Evolutionary conservation across 352 stramenopile genomes (phyloP), one percentile per base, ranked within the genome.

Genomic region (Globisporangium nodosum): DNA sequence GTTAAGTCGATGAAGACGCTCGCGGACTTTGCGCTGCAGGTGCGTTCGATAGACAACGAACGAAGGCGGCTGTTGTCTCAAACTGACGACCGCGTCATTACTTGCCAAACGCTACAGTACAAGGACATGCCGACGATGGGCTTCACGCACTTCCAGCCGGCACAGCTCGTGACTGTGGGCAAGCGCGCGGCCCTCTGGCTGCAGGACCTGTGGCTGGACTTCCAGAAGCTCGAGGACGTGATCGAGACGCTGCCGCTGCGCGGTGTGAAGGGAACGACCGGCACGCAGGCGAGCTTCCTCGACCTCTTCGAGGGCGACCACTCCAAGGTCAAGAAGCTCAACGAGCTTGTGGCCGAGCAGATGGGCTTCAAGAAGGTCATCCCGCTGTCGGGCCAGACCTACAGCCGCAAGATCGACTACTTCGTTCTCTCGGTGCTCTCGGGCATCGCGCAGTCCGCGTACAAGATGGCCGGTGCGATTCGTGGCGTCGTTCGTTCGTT

Each of bases 121-220:
- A 96, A 94, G 64, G 94, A 98, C 71, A 88, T 99, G 71, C 96
- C 97, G 33, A 99, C 97, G 9, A 94, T 99, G 71, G 97, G 97
- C 31, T 99, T 99, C 68, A 99, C 97, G 40, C 97, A 99, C 79
- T 99, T 98, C 75, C 97, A 99, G 77, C 96, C 97, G 39, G 97
- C 97, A 55, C 97, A 99, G 74, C 83, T 99, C 11, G 98, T 98
- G n/a, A 94, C 97, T 2, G 96, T 99, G 7, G 97, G 97, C 61
- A 99, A 99, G 80, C 89, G 97, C 49, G 91, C 90, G 43, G 97
- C 92, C 42, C 85, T 99, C 9, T 99, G 97, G 97, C 96, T 99
- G 67, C 96, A 99, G 71, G 96, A 99, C 73, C 75, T 99, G 31
- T 85, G 97, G 63, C 80, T 99, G 31, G 97, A 99, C 76, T 96